Base-by-base conservation (phyloP, 2,329 filamentous ascomycete species). In the Ascochyta pisi region DNA sequence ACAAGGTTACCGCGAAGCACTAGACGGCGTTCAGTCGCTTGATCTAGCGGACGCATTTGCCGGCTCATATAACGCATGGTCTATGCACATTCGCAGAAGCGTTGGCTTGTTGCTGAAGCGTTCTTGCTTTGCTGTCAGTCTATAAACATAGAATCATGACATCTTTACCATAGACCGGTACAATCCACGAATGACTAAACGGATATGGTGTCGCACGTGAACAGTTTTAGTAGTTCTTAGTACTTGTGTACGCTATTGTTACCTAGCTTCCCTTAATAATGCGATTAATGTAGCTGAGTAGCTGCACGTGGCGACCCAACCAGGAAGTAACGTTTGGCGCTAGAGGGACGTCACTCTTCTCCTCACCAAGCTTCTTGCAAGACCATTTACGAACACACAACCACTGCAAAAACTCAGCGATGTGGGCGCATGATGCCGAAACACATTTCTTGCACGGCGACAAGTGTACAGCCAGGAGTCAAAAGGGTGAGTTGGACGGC, bases 1-100 rank as follows among this genome's bases (percentile, higher is more conserved):
- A 88, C 33, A 69, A 76, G 57, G 85, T 87, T 67, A 87, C 84
- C 58, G 85, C 85, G 38, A 88, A 88, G 80, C 86, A 88, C 77
- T 87, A 84, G 75, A 77, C 46, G 64, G 69, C 62, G 64, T 70
- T 67, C 42, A 46, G 53, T 55, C 46, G 41, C 35, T 48, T 35
- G 46, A 40, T 58, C 34, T 54, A 57, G 42, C 31, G 33, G 40
- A 48, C 16, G 12, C 24, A 43, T 31, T 8, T 13, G 19, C 5
- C 16, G 10, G 16, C 38, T 42, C 5, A 27, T 22, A 43, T 29
- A 13, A 29, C 15, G 37, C 47, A 42, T 37, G 41, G 26, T 34
- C 24, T 39, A 7, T 38, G 29, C 42, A 34, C 13, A 23, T 41
- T 16, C 47, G 40, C 34, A 24, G 46, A 50, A 39, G 42, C 37